Evolutionary conservation across 306 rosid genomes (phyloP).

Genomic region (Styphnolobium japonicum): DNA sequence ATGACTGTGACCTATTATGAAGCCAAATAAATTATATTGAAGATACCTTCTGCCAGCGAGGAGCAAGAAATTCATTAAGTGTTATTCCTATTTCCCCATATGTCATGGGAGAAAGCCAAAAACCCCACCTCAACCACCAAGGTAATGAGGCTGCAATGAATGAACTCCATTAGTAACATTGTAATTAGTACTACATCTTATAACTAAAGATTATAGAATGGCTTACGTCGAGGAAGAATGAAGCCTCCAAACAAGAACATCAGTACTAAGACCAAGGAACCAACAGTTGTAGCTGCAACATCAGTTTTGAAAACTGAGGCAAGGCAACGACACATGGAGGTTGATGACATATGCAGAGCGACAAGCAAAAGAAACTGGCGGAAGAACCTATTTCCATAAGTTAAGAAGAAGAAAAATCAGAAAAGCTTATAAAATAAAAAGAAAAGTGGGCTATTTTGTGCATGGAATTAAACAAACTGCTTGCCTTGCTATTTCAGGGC

Average conservation of each 20-base stretch:
- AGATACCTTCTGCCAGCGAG: slow-evolving; percentile 62
- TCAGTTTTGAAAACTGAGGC: slow-evolving; percentile 54
- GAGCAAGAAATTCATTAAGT: slow-evolving; percentile 56
- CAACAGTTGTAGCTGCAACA: slow-evolving; percentile 52
- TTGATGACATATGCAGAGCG: slow-evolving; percentile 51
- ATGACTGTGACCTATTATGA: not conserved
- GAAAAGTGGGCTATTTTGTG: not conserved
- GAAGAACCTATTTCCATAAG: slow-evolving; percentile 42
- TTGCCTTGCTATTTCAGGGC: slow-evolving; percentile 58
- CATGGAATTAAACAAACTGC: not conserved
- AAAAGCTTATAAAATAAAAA: slow-evolving; percentile 18
- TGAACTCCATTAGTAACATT: slow-evolving; percentile 21
- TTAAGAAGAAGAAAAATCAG: slow-evolving; percentile 1
- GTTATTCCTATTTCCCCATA: slow-evolving; percentile 63
- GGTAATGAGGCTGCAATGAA: slow-evolving; percentile 57
- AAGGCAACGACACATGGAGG: slow-evolving; percentile 55
- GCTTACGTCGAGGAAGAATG: slow-evolving; percentile 56
- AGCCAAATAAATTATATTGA: not conserved
- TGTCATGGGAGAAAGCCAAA: slow-evolving; percentile 64
- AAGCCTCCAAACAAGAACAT: slow-evolving; percentile 67
- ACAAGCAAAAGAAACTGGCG: slow-evolving; percentile 51
- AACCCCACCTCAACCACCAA: slow-evolving; percentile 57
- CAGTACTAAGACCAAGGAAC: slow-evolving; percentile 37
- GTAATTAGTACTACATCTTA: not conserved
- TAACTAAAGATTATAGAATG: not conserved